phyloP scores from a whole-genome alignment of 176 grass and related monocot genomes.

The Carex kokanica region DNA sequence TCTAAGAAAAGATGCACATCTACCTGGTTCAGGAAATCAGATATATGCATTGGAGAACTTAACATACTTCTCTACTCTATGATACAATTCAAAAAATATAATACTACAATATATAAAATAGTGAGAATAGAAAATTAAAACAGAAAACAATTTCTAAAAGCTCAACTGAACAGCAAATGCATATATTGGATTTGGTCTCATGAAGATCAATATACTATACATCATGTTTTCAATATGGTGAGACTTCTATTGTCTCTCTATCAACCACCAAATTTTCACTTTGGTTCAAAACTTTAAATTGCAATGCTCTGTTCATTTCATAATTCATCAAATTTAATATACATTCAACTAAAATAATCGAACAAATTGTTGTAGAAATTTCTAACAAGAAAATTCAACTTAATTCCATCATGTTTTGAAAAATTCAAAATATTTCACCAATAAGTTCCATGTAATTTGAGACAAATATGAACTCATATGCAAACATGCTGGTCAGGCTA shows the following conservation, averaged over 20 bases:
- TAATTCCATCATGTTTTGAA: not conserved
- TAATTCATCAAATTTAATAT: not conserved
- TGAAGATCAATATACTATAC: not conserved
- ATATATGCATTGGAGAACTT: not conserved
- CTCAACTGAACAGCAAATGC: not conserved
- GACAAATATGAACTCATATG: not conserved
- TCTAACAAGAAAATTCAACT: not conserved
- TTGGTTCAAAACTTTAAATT: not conserved
- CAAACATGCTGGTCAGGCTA: not conserved
- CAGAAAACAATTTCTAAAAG: not conserved
- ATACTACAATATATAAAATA: not conserved
- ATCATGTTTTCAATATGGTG: not conserved
- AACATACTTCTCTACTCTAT: not conserved
- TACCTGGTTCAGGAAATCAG: not conserved
- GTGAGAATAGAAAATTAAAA: not conserved
- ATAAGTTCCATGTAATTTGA: not conserved
- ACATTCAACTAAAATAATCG: not conserved
- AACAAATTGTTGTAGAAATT: not conserved
- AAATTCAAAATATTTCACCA: not conserved
- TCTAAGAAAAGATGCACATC: not conserved
- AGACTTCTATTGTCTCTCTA: not conserved
- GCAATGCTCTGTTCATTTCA: not conserved
- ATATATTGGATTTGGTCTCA: not conserved
- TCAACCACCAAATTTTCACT: not conserved
- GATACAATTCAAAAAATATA: constrained; percentile 6